Evolutionary conservation across 331 rosid genomes (phyloP).

Genomic region (Telfairia occidentalis): DNA sequence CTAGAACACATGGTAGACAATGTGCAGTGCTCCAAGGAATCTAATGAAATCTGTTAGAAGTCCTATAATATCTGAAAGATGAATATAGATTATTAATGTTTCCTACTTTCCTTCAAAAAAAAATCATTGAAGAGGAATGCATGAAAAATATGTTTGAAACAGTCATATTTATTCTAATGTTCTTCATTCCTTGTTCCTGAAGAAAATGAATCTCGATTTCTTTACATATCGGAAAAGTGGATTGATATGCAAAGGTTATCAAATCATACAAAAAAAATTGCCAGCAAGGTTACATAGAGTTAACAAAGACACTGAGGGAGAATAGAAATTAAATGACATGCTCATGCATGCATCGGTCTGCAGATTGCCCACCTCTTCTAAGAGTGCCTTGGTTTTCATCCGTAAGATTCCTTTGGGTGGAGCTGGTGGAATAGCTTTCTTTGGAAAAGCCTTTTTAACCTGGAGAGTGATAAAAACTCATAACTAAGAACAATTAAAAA

Average conservation of each 20-base stretch:
- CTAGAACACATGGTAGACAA: not conserved
- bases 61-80: not conserved
- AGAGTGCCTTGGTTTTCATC: constrained; percentile 15
- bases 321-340: not conserved
- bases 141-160: not conserved
- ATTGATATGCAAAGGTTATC: not conserved
- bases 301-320: not conserved
- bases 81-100: not conserved
- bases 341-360: not conserved
- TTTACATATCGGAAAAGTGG: not conserved
- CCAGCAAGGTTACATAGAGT: not conserved
- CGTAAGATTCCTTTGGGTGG: constrained; percentile 21
- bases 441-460: constrained; percentile 17
- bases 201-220: not conserved
- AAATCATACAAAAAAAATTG: not conserved
- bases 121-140: not conserved
- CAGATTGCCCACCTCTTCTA: constrained; percentile 19
- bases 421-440: constrained; percentile 15
- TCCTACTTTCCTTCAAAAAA: not conserved
- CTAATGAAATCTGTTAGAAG: not conserved
- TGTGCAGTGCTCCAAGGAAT: not conserved
- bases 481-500: not conserved
- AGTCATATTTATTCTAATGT: not conserved
- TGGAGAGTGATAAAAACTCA: not conserved
- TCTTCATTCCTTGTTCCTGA: not conserved